phyloP scores from a whole-genome alignment of 2,329 filamentous ascomycete species.

The Didymellaceae sp. region DNA sequence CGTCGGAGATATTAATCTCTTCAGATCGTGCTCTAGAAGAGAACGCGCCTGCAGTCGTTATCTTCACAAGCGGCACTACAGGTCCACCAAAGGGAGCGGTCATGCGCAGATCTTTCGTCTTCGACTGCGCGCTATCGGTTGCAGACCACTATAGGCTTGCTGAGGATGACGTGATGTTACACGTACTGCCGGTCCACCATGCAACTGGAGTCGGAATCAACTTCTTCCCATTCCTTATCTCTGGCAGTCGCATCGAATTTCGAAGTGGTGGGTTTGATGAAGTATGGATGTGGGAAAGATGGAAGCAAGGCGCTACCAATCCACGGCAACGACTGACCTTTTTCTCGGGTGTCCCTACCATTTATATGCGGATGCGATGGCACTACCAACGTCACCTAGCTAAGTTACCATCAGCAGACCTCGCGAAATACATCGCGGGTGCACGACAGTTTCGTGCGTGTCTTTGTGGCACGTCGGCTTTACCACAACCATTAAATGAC shows the following conservation, averaged over 20 bases:
- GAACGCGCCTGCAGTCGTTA: conserved; percentile 51
- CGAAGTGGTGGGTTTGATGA: conserved; percentile 47
- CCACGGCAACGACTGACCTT: conserved; percentile 36
- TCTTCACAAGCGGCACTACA: conserved; percentile 57
- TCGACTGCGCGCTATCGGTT: conserved; percentile 42
- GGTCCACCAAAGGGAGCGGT: conserved; percentile 55
- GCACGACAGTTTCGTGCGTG: conserved; percentile 51
- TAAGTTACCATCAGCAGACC: conserved; percentile 35
- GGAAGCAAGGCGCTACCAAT: conserved; percentile 38
- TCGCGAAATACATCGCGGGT: conserved; percentile 52
- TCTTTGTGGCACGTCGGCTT: conserved; percentile 56
- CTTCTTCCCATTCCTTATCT: conserved; percentile 45
- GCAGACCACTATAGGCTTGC: conserved; percentile 44
- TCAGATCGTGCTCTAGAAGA: conserved; percentile 51
- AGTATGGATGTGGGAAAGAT: conserved; percentile 45
- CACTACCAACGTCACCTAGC: conserved; percentile 46
- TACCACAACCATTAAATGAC: conserved; percentile 58
- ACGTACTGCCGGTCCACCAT: conserved; percentile 47
- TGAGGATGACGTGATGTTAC: conserved; percentile 43
- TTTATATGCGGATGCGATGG: conserved; percentile 47
- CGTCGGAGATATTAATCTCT: conserved; percentile 49
- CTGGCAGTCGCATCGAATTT: conserved; percentile 45
- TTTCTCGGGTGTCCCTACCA: conserved; percentile 47
- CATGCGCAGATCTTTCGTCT: conserved; percentile 52
- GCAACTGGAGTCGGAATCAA: conserved; percentile 46